Evolutionary conservation across 306 rosid genomes (phyloP).

Genomic region (Sicyos edulis): DNA sequence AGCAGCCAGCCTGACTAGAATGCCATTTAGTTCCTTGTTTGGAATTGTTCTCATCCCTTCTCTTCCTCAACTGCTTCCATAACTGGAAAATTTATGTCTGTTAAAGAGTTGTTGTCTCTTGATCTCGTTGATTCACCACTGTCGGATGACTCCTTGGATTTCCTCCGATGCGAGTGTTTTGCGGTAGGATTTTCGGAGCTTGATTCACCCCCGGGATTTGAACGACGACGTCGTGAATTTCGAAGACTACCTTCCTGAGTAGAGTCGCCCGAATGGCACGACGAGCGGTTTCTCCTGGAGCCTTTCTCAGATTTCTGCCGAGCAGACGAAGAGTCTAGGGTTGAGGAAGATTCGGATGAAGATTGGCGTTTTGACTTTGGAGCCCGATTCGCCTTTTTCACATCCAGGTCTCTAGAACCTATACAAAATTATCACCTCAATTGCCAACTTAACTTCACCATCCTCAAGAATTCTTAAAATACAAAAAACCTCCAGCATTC

Average conservation of each 20-base stretch:
- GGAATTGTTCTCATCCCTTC: slow-evolving; percentile 16
- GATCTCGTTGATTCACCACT: slow-evolving; percentile 48
- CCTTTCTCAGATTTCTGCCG: slow-evolving; percentile 27
- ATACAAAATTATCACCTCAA: not conserved
- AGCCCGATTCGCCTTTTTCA: slow-evolving; percentile 10
- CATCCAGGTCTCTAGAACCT: slow-evolving; percentile 20
- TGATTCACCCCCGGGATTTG: slow-evolving; percentile 30
- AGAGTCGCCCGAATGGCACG: slow-evolving; percentile 33
- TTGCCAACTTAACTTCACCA: not conserved
- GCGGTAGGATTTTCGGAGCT: slow-evolving; percentile 33
- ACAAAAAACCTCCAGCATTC: not conserved
- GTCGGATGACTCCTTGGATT: slow-evolving; percentile 45
- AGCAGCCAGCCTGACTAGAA: slow-evolving; percentile 9
- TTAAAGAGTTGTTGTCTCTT: slow-evolving; percentile 39
- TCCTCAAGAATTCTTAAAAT: not conserved
- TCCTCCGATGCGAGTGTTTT: slow-evolving; percentile 42
- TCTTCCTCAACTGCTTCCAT: slow-evolving; percentile 17
- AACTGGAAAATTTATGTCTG: slow-evolving; percentile 30
- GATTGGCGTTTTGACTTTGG: slow-evolving; percentile 41
- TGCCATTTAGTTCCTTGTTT: slow-evolving; percentile 5
- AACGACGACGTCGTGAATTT: slow-evolving; percentile 36
- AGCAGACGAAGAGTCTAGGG: slow-evolving; percentile 33
- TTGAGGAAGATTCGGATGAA: slow-evolving; percentile 12
- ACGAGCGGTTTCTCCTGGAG: slow-evolving; percentile 41
- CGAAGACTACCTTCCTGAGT: slow-evolving; percentile 35